Evolutionary conservation across 2,329 filamentous ascomycete genomes (phyloP), one percentile per base, ranked within the genome.

Genomic region (Trichoderma sp.): DNA sequence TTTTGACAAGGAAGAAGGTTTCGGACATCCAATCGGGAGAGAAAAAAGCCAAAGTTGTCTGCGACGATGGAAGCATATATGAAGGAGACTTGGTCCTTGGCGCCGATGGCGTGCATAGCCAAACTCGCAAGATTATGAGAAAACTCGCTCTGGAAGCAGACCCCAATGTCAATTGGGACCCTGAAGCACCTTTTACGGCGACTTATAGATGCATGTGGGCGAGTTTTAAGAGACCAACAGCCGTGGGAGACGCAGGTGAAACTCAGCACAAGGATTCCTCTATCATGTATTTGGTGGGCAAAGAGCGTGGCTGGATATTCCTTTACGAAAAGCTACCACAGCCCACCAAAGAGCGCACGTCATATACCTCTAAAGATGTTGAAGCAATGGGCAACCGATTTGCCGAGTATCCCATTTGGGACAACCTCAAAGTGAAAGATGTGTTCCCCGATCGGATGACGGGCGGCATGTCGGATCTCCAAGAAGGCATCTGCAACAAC

Each of bases 81-180:
- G 27, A 76, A 0, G 85, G 83, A 0, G 80, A 83, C 75, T 77
- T 87, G n/a, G 75, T 85, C 6, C 79, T 87, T 24, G 86, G 85
- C 8, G 84, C 85, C 14, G 86, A 87, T 74, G 86, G 86, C n/a
- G 83, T 84, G 2, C 83, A 85, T 75, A 86, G 85, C 77, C 81
- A 76, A 27, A 81, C 82, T 5, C 80, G 85, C 6, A 71, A 76
- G 9, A 80, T 83, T 41, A 83, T 86, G 80, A 82, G 84, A 29
- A 74, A 77, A 4, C 77, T 84, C 1, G 81, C 83, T 0, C 18
- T 82, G 2, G 63, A 76, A 0, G 78, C 78, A 1, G 75, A 77
- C 0, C 69, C 78, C 0, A 33, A 38, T n/a, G 63, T 60, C 0
- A 35, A 71, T 14, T 63, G 79, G 4, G 80, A 84, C 68, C 78